phyloP scores from a whole-genome alignment of 1,284 basidiomycete species.

The Ustilago loliicola region DNA sequence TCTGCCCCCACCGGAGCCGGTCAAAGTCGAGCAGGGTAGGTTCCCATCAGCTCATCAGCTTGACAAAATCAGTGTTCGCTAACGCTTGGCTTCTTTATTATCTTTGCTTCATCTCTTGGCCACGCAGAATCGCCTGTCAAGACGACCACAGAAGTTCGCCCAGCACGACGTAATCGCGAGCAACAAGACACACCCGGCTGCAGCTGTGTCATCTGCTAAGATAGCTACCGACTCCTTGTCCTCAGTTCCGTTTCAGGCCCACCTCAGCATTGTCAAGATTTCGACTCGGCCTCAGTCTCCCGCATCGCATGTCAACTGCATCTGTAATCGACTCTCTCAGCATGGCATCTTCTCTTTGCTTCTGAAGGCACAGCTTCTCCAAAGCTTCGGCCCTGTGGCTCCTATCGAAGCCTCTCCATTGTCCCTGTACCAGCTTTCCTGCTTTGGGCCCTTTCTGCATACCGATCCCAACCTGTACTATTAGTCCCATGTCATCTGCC shows the following conservation, averaged over 20 bases:
- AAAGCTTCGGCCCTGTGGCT: background rate
- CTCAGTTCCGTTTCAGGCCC: background rate
- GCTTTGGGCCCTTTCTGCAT: background rate
- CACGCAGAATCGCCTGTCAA: conserved; percentile 21
- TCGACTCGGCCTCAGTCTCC: background rate
- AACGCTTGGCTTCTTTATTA: background rate
- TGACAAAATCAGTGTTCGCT: background rate
- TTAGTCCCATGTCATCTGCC: conserved; percentile 6
- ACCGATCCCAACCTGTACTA: background rate
- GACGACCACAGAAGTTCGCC: background rate
- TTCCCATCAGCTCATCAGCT: background rate
- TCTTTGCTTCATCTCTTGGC: background rate
- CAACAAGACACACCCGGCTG: conserved; percentile 35
- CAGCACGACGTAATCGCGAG: conserved; percentile 5
- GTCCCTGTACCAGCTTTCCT: background rate
- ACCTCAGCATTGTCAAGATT: background rate
- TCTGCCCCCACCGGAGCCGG: conserved; percentile 31
- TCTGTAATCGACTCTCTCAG: conserved; percentile 1
- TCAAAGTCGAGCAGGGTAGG: conserved; percentile 32
- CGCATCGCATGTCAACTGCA: conserved; percentile 3
- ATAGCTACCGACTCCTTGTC: background rate
- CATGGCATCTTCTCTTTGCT: background rate
- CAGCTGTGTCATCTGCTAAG: conserved; percentile 46
- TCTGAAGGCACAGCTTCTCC: background rate
- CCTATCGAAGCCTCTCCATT: background rate